A percentile compares a stretch with the other conserved stretches of the same genome.
Evolutionary conservation across 108 stramenopile species (phyloP).

Genomic region (Schizochytrium sp.): DNA sequence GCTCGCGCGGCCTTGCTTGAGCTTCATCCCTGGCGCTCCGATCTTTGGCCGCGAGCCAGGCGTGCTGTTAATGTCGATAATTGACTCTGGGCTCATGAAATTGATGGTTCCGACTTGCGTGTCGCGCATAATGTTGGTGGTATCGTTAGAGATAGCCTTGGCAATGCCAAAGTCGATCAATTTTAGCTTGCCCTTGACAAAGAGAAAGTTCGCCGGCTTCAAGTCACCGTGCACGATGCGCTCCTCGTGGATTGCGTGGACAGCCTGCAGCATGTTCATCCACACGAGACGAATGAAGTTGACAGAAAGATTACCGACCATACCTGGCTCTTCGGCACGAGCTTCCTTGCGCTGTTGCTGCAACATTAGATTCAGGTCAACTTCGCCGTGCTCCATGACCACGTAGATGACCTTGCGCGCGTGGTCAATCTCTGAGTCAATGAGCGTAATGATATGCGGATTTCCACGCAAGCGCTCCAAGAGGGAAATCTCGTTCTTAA

Average conservation of each 20-base stretch:
- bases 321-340: background rate
- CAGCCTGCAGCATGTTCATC: constrained; percentile 97
- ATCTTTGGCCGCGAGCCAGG: constrained; percentile 25
- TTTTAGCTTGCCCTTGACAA: constrained; percentile 81
- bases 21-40: constrained; percentile 37
- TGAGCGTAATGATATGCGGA: constrained; percentile 79
- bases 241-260: constrained; percentile 91
- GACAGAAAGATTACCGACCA: constrained; percentile 57
- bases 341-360: constrained; percentile 60
- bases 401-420: constrained; percentile 59
- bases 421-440: constrained; percentile 78
- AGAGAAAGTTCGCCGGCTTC: constrained; percentile 65
- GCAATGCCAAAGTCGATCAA: constrained; percentile 99
- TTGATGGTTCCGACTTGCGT: constrained; percentile 94
- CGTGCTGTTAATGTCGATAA: constrained; percentile 63
- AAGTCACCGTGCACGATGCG: constrained; percentile 94
- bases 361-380: constrained; percentile 82
- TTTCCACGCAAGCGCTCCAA: constrained; percentile 73
- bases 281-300: constrained; percentile 93
- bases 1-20: constrained; percentile 38
- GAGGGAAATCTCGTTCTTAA: constrained; percentile 90
- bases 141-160: constrained; percentile 84
- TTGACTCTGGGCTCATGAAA: constrained; percentile 96
- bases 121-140: constrained; percentile 93
- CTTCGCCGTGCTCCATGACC: constrained; percentile 92